These are phyloP conservation scores for Pseudotsuga menziesii DNA, from an alignment of 75 land plant species.

Conservation along the genomic window DNA sequence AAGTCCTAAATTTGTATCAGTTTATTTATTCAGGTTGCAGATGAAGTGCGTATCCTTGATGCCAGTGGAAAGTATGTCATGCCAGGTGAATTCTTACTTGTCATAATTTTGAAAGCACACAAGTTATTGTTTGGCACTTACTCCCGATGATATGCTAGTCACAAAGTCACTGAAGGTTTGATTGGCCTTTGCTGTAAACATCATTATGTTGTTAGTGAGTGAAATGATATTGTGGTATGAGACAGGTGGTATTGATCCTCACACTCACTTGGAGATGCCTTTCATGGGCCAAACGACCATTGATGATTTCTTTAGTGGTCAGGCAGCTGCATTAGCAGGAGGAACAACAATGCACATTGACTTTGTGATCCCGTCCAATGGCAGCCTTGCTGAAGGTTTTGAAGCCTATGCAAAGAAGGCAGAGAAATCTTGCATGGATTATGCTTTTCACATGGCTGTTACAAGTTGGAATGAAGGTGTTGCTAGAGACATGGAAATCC, in stretches of 20 bases:
- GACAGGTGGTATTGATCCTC: constrained; percentile 99
- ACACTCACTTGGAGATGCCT: constrained; percentile 90
- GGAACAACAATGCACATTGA: constrained; percentile 99
- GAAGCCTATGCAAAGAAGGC: constrained; percentile 68
- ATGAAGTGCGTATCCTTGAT: constrained; percentile 78
- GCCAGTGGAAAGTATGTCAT: constrained; percentile 95
- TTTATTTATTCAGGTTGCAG: constrained; percentile 53
- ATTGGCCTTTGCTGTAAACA: not conserved
- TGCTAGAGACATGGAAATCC: constrained; percentile 83
- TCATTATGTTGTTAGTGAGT: not conserved
- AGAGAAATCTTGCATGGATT: constrained; percentile 85
- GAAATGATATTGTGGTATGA: not conserved
- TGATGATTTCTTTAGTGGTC: constrained; percentile 97
- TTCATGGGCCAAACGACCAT: constrained; percentile 80
- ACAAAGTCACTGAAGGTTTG: not conserved
- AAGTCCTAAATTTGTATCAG: constrained; percentile 2
- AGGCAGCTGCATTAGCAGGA: constrained; percentile 94
- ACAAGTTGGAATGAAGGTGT: constrained; percentile 91
- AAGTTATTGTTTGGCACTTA: not conserved
- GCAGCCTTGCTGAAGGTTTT: constrained; percentile 70
- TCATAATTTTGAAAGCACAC: not conserved
- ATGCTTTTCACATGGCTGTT: constrained; percentile 97
- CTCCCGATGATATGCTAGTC: not conserved
- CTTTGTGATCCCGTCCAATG: constrained; percentile 87
- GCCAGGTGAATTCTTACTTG: constrained; percentile 60